Evolutionary conservation across 2,329 filamentous ascomycete species (phyloP).

Genomic region (Aspergillus vadensis): DNA sequence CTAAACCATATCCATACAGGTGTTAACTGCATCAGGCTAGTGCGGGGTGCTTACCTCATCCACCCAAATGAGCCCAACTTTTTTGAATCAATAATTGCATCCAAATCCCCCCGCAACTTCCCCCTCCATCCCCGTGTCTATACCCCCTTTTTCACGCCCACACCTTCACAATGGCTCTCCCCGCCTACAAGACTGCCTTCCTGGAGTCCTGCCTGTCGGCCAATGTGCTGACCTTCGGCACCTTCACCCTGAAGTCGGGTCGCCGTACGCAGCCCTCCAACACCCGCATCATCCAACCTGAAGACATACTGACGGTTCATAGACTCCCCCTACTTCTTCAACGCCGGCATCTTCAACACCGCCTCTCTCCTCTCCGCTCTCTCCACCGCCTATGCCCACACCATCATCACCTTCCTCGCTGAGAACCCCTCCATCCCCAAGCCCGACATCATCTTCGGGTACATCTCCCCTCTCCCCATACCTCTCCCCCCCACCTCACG

Average conservation of each 20-base stretch:
- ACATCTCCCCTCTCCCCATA: conserved; percentile 4
- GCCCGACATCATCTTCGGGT: conserved; percentile 83
- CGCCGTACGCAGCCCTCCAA: conserved; percentile 47
- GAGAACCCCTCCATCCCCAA: conserved; percentile 46
- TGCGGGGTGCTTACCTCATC: conserved; percentile 5
- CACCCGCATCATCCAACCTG: neutral
- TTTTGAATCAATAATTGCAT: neutral
- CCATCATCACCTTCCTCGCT: conserved; percentile 42
- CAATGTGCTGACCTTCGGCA: conserved; percentile 27
- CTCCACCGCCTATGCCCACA: conserved; percentile 73
- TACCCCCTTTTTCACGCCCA: neutral
- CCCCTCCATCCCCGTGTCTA: neutral
- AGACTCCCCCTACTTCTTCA: conserved; percentile 94
- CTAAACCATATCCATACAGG: neutral
- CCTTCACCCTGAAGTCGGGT: conserved; percentile 76
- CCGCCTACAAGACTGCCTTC: conserved; percentile 21
- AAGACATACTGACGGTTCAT: neutral
- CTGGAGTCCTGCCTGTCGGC: conserved; percentile 24
- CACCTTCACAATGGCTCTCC: conserved; percentile 7
- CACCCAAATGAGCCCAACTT: neutral
- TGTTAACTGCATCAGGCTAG: neutral
- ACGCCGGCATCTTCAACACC: conserved; percentile 86
- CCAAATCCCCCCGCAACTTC: neutral
- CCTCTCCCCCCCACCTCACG: neutral
- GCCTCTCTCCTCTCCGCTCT: conserved; percentile 76